Percentiles rank a stretch among this genome's conserved stretches.
These are phyloP conservation scores for Glarea lozoyensis DNA, from an alignment of 495 filamentous ascomycete genomes.

Conservation along the genomic window DNA sequence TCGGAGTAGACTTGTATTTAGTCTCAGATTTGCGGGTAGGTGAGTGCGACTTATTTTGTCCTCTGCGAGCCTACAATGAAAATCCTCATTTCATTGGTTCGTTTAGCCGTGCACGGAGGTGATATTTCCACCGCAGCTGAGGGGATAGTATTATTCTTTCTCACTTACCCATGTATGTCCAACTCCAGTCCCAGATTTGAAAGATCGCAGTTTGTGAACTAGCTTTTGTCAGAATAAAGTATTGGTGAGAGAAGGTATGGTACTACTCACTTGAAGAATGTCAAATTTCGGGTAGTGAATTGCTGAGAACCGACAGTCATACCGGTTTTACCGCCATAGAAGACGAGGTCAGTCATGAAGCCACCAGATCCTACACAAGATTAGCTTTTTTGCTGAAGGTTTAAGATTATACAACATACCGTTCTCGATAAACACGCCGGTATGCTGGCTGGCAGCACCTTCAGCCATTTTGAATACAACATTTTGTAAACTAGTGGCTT, in stretches of 20 bases:
- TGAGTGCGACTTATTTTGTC: too few relatives aligned
- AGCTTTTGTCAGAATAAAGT: slow-evolving; percentile 19
- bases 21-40: too few relatives aligned
- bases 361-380: slow-evolving; percentile 63
- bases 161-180: slow-evolving; percentile 32
- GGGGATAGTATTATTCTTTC: too few relatives aligned
- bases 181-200: slow-evolving; percentile 46
- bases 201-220: slow-evolving; percentile 46
- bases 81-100: too few relatives aligned
- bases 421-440: slow-evolving; percentile 68
- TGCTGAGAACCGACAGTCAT: slow-evolving; percentile 68
- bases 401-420: slow-evolving; percentile 45
- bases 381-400: too few relatives aligned
- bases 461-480: slow-evolving; percentile 63
- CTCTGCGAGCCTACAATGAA: too few relatives aligned
- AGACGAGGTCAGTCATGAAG: slow-evolving; percentile 54
- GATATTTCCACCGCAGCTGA: too few relatives aligned
- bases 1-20: too few relatives aligned
- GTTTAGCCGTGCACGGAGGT: too few relatives aligned
- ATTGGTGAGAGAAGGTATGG: slow-evolving; percentile 37
- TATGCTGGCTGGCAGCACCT: slow-evolving; percentile 40
- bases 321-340: slow-evolving; percentile 63
- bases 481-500: slow-evolving; percentile 72
- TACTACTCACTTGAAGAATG: slow-evolving; percentile 42
- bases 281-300: slow-evolving; percentile 69